Conservation (phyloP, 2,329 filamentous ascomycete genomes). For the Beauveria caledonica region DNA sequence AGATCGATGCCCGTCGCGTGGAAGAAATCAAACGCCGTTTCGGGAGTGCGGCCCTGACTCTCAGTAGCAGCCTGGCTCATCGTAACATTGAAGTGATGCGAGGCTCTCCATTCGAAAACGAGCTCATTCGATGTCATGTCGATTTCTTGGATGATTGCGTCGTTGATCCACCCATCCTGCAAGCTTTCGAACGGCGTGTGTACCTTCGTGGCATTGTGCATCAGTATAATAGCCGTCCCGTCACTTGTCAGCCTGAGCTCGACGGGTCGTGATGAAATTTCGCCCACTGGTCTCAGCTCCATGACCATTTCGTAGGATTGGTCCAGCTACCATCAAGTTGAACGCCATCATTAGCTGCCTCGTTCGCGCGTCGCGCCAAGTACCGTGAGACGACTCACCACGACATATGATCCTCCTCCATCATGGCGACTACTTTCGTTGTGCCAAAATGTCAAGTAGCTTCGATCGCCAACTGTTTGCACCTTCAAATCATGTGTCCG, state of each 20-base stretch:
- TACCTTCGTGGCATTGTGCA: slow-evolving; percentile 25
- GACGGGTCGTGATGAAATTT: slow-evolving; percentile 23
- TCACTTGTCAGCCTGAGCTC: slow-evolving; percentile 33
- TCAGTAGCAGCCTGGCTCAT: slow-evolving; percentile 14
- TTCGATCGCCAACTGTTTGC: slow-evolving; percentile 13
- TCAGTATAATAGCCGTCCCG: slow-evolving; percentile 31
- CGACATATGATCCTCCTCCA: slow-evolving; percentile 36
- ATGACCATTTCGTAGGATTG: slow-evolving; percentile 22
- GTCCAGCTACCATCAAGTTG: slow-evolving; percentile 19
- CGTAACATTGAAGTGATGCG: slow-evolving; percentile 21
- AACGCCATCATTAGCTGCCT: neutral
- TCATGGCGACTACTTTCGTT: slow-evolving; percentile 37
- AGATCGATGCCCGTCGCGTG: slow-evolving; percentile 52
- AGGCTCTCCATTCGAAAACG: slow-evolving; percentile 37
- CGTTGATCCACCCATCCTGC: slow-evolving; percentile 22
- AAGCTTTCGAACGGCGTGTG: slow-evolving; percentile 20
- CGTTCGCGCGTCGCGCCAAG: neutral
- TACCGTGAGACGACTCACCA: slow-evolving; percentile 25
- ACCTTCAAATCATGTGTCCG: slow-evolving; percentile 22
- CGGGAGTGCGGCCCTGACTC: slow-evolving; percentile 15
- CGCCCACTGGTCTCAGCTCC: slow-evolving; percentile 18
- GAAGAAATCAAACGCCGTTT: slow-evolving; percentile 44
- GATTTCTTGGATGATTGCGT: slow-evolving; percentile 35
- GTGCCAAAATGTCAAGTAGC: slow-evolving; percentile 24
- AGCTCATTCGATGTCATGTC: slow-evolving; percentile 41